Percentiles rank a stretch among this genome's conserved stretches.
Conservation (phyloP, 78 protist genomes). For the Paratrimastix pyriformis region DNA sequence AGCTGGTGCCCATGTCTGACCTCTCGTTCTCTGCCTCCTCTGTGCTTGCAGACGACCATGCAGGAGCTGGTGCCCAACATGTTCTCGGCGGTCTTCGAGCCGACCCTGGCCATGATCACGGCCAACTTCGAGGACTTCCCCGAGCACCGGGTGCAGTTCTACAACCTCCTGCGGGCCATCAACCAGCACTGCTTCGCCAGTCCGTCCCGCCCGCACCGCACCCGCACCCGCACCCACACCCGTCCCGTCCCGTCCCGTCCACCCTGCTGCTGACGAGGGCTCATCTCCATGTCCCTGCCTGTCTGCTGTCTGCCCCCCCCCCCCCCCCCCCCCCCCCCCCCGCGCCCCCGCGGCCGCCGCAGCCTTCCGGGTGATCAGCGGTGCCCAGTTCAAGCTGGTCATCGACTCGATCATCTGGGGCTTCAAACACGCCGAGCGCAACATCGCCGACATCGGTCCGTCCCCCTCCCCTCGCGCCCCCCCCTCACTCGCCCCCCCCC, state of each 20-base stretch:
- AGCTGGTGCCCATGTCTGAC: too few species aligned
- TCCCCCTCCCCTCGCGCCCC: background rate
- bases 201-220: too few species aligned
- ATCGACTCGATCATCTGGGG: constrained; percentile 85
- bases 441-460: constrained; percentile 70
- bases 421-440: constrained; percentile 76
- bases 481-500: background rate
- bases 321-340: background rate
- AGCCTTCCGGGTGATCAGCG: constrained; percentile 25
- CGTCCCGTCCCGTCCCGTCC: too few species aligned
- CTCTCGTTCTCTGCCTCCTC: background rate
- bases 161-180: constrained; percentile 69
- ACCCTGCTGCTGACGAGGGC: background rate
- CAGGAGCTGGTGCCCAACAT: constrained; percentile 44
- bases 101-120: constrained; percentile 80
- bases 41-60: background rate
- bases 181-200: constrained; percentile 65
- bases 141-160: constrained; percentile 76
- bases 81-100: constrained; percentile 65
- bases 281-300: background rate
- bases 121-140: constrained; percentile 74
- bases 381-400: constrained; percentile 51
- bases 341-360: background rate
- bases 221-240: too few species aligned
- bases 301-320: too few species aligned